Evolutionary conservation across 2,329 filamentous ascomycete species (phyloP).

Genomic region (Exophiala mesophila): DNA sequence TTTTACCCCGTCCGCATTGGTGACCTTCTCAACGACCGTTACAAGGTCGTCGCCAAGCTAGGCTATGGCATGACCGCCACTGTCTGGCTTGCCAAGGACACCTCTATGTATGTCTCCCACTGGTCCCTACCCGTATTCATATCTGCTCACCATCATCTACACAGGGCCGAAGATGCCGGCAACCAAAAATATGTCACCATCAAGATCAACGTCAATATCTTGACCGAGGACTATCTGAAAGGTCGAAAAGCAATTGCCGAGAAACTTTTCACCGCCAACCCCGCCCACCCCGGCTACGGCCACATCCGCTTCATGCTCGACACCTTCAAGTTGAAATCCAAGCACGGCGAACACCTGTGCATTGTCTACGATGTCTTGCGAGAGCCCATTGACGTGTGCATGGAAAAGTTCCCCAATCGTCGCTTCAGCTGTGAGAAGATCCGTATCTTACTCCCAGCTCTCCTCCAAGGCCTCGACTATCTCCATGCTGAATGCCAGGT

Average conservation of each 20-base stretch:
- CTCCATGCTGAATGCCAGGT: slow-evolving; percentile 37
- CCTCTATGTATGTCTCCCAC: slow-evolving; percentile 16
- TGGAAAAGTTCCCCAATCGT: slow-evolving; percentile 28
- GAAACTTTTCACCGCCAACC: slow-evolving; percentile 31
- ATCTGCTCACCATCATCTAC: not conserved
- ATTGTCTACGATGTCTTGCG: slow-evolving; percentile 38
- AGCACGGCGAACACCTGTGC: slow-evolving; percentile 33
- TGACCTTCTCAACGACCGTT: slow-evolving; percentile 35
- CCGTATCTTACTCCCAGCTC: slow-evolving; percentile 33
- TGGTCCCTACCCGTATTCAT: not conserved
- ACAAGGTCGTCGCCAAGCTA: slow-evolving; percentile 38
- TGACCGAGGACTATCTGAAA: slow-evolving; percentile 24
- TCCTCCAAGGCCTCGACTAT: slow-evolving; percentile 39
- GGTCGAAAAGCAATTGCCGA: slow-evolving; percentile 30
- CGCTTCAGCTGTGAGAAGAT: slow-evolving; percentile 29
- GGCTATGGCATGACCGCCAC: slow-evolving; percentile 41
- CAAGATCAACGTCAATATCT: slow-evolving; percentile 33
- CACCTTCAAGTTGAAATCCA: slow-evolving; percentile 31
- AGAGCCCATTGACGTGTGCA: slow-evolving; percentile 35
- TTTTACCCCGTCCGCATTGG: slow-evolving; percentile 40
- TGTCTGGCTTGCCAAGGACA: slow-evolving; percentile 41
- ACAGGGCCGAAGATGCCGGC: slow-evolving; percentile 14
- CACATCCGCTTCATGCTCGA: slow-evolving; percentile 35
- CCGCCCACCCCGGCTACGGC: slow-evolving; percentile 32
- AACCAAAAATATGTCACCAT: slow-evolving; percentile 32